Base-by-base conservation (phyloP, 352 stramenopile species). In the Phytopythium cucurbitacearum region DNA sequence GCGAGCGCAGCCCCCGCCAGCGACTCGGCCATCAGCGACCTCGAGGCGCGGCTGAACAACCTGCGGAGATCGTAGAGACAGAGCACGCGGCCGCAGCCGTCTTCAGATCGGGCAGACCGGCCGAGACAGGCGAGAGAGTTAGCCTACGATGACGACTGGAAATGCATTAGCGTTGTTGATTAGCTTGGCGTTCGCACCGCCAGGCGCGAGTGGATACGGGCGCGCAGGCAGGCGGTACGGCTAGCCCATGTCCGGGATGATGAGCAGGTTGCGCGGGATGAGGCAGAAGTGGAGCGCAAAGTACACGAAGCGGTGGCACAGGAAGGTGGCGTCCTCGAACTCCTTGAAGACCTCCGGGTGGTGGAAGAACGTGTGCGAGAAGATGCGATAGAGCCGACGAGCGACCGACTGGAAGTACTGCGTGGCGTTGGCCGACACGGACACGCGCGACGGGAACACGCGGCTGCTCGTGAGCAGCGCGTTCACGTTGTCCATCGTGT, bases 41-140 rank as follows among this genome's bases (percentile, higher is more conserved):
- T 99, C 36, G 96, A 99, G 76, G 89, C 88, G 48, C 80, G 96
- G 56, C 78, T 99, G 60, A 99, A 99, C 80, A 99, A 99, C 76
- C 69, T 99, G 56, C 78, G 82, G 49, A 76, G 80, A 63, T 89
- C 79, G 51, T 90, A 72, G 75, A 39, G 28, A 28, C 21, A 28
- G 21, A 28, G 21, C 21, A 28, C 21, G 21, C 21, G 2, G 21
- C 21, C 21, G 21, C 21, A 28, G 21, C 21, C 21, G 5, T 11
- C 40, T 15, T 32, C 21, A 11, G 42, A 6, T 3, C 6, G 21
- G 35, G 42, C 16, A 48, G 16, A 28, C 7, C 9, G 42, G 8
- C 3, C 2, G 3, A 3, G 3, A 28, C 8, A 28, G 40, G 9
- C n/a, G 8, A 11, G 16, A 32, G 6, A 50, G 35, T 28, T 28